Percentiles rank a stretch among this genome's conserved stretches.
phyloP scores from a whole-genome alignment of 768 basidiomycete genomes.

The Hygrophorus pudorinus region DNA sequence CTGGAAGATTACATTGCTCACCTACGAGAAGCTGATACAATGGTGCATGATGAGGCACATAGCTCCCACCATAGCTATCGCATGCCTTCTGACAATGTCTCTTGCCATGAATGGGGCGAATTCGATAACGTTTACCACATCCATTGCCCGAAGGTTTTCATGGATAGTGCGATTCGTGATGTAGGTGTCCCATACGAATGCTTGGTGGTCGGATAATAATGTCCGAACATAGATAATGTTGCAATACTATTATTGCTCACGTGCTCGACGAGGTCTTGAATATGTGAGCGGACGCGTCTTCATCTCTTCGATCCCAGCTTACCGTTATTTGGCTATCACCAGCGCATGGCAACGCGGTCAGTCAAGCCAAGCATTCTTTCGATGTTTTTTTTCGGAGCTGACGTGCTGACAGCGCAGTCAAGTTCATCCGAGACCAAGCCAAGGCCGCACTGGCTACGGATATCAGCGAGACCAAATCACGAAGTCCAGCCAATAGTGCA shows the following conservation, averaged over 20 bases:
- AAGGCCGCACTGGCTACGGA: conserved; percentile 30
- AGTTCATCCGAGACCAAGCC: conserved; percentile 82
- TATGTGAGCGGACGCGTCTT: conserved; percentile 25
- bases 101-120: conserved; percentile 61
- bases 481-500: conserved; percentile 32
- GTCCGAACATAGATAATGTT: conserved; percentile 53
- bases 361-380: conserved; percentile 12
- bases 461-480: conserved; percentile 14
- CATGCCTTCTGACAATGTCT: conserved; percentile 58
- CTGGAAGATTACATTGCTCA: conserved; percentile 52
- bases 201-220: not conserved
- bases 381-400: conserved; percentile 3
- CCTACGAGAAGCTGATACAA: conserved; percentile 36
- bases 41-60: conserved; percentile 16
- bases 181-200: conserved; percentile 34
- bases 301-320: no score
- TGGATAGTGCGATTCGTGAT: conserved; percentile 71
- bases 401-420: conserved; percentile 48
- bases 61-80: conserved; percentile 40
- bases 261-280: conserved; percentile 67
- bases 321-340: no score
- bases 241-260: conserved; percentile 81
- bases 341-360: conserved; percentile 73
- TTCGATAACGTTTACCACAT: conserved; percentile 91
- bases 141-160: conserved; percentile 73